Conservation (phyloP, 2,329 filamentous ascomycete genomes). For the Paramyrothecium sp. region DNA sequence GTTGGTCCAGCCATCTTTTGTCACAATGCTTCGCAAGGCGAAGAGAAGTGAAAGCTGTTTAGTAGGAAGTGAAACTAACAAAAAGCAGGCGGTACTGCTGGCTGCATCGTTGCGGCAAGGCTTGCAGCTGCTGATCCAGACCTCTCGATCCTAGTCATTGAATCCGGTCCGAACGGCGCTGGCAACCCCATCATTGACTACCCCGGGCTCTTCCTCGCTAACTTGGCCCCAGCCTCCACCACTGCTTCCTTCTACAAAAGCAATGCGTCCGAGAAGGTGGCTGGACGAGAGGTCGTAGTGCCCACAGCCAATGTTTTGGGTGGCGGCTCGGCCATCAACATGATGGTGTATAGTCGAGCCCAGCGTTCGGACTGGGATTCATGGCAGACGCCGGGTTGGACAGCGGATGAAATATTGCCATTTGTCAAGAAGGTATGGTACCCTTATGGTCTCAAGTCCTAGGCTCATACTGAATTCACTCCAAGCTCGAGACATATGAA, state of each 20-base stretch:
- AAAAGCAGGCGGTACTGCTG: conserved; percentile 25
- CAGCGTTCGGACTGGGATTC: conserved; percentile 29
- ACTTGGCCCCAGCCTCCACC: conserved; percentile 18
- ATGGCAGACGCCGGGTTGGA: conserved; percentile 32
- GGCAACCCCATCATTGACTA: conserved; percentile 22
- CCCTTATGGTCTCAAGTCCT: background rate
- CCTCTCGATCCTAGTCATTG: conserved; percentile 28
- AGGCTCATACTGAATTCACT: background rate
- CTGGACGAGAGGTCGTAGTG: conserved; percentile 19
- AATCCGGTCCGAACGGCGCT: conserved; percentile 25
- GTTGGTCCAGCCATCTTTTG: conserved; percentile 4
- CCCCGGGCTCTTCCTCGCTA: conserved; percentile 21
- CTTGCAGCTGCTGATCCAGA: conserved; percentile 24
- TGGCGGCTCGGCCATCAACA: conserved; percentile 29
- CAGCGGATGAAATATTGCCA: conserved; percentile 25
- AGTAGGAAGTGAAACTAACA: no score
- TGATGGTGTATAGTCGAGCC: conserved; percentile 29
- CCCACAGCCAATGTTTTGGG: conserved; percentile 25
- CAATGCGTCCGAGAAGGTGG: conserved; percentile 18
- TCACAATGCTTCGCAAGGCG: background rate
- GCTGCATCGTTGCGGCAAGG: conserved; percentile 26
- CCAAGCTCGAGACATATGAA: conserved; percentile 54
- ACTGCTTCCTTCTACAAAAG: conserved; percentile 23
- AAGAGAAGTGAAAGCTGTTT: background rate
- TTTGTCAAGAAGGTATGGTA: conserved; percentile 21